Evolutionary conservation across 2,329 filamentous ascomycete species (phyloP).

Genomic region (Xenosphaeropsis pyriputrescens): DNA sequence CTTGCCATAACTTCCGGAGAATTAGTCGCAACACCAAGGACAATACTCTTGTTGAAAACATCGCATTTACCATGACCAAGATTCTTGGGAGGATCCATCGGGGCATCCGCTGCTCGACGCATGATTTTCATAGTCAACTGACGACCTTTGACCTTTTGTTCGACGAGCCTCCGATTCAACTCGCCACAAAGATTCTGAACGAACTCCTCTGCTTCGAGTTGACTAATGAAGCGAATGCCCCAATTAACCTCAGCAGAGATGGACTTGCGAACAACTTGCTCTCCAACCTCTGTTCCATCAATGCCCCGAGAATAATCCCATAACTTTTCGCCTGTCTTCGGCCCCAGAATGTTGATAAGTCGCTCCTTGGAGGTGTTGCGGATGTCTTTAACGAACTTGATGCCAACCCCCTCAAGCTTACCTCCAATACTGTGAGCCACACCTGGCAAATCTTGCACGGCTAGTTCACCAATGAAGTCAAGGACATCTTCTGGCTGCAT

Average conservation of each 20-base stretch:
- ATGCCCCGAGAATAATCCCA: conserved; percentile 86
- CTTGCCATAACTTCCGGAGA: conserved; percentile 55
- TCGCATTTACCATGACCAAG: conserved; percentile 93
- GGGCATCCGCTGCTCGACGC: conserved; percentile 72
- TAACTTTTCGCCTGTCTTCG: conserved; percentile 83
- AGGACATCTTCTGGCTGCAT: conserved; percentile 70
- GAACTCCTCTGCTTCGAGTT: conserved; percentile 89
- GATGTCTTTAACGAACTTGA: conserved; percentile 73
- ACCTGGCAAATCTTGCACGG: conserved; percentile 72
- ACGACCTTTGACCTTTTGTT: conserved; percentile 74
- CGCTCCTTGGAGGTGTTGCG: conserved; percentile 63
- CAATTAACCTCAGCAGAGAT: conserved; percentile 96
- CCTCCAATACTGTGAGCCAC: conserved; percentile 83
- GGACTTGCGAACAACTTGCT: conserved; percentile 76
- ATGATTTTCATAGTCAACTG: conserved; percentile 93
- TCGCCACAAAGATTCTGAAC: conserved; percentile 74
- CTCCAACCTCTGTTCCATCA: conserved; percentile 72
- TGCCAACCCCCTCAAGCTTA: conserved; percentile 76
- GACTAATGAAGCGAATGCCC: conserved; percentile 89
- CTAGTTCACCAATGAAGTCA: conserved; percentile 61
- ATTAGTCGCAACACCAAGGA: conserved; percentile 76
- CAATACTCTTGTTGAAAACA: conserved; percentile 74
- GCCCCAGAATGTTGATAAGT: conserved; percentile 60
- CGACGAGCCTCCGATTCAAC: conserved; percentile 63
- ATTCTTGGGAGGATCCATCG: conserved; percentile 83